Evolutionary conservation across 257 asterid species (phyloP).

Genomic region (Solanum ossicruentum): DNA sequence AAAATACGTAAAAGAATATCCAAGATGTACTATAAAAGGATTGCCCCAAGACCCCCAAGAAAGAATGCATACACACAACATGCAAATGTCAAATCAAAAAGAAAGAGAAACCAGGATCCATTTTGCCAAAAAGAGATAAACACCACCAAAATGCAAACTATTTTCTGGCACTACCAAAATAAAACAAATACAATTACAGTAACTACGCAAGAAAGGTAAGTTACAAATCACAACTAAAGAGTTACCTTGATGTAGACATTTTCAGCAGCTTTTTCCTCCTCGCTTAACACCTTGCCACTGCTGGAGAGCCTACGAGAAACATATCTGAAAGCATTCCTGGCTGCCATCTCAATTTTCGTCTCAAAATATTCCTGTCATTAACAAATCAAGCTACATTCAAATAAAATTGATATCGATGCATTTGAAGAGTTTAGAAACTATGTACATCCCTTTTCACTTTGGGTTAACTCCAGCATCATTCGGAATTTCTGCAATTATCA

Average conservation of each 20-base stretch:
- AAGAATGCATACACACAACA: background rate
- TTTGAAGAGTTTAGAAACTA: background rate
- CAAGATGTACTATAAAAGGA: background rate
- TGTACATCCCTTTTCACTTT: background rate
- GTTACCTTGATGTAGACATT: conserved; percentile 81
- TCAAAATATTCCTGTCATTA: conserved; percentile 19
- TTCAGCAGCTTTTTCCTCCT: conserved; percentile 99
- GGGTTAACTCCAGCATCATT: background rate
- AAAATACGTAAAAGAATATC: background rate
- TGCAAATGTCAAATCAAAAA: background rate
- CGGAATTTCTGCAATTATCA: background rate
- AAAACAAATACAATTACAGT: background rate
- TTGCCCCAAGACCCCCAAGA: background rate
- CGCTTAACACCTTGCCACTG: conserved; percentile 58
- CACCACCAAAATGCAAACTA: background rate
- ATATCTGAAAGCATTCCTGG: conserved; percentile 55
- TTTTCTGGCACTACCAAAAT: background rate
- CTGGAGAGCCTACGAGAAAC: conserved; percentile 72
- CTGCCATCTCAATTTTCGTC: conserved; percentile 37
- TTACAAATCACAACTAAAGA: background rate
- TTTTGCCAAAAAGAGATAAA: background rate
- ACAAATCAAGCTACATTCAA: background rate
- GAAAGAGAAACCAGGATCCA: background rate
- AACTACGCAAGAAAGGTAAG: background rate
- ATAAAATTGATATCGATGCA: background rate